A percentile compares a stretch with the other conserved stretches of the same genome.
phyloP scores from a whole-genome alignment of 1,139 yeast species.

The Pichia sp. region DNA sequence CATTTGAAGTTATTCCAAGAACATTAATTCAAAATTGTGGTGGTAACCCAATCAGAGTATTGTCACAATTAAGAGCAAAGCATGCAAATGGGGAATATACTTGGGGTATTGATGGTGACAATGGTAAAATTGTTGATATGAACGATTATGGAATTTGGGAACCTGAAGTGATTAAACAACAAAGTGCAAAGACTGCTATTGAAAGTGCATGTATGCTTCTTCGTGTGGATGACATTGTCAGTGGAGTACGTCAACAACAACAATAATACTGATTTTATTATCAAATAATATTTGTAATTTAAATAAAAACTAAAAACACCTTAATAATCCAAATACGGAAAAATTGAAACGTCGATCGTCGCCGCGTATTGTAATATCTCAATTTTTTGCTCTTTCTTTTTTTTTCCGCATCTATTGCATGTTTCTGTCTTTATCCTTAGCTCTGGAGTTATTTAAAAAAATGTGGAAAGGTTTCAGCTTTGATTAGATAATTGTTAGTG shows the following conservation, averaged over 20 bases:
- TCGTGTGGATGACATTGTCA: slow-evolving; percentile 95
- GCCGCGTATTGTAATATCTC: too few relatives aligned
- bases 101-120: slow-evolving; percentile 91
- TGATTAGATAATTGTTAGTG: too few relatives aligned
- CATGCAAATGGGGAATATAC: slow-evolving; percentile 87
- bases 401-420: too few relatives aligned
- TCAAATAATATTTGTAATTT: too few relatives aligned
- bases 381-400: too few relatives aligned
- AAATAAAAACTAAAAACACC: too few relatives aligned
- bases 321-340: neutral
- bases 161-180: slow-evolving; percentile 96
- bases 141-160: slow-evolving; percentile 96
- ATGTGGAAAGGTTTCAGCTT: too few relatives aligned
- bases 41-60: slow-evolving; percentile 84
- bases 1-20: slow-evolving; percentile 96
- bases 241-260: slow-evolving; percentile 68
- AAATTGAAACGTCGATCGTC: neutral
- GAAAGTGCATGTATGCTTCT: slow-evolving; percentile 93
- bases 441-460: too few relatives aligned
- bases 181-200: slow-evolving; percentile 92
- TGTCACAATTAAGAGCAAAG: slow-evolving; percentile 89
- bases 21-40: slow-evolving; percentile 97
- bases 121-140: slow-evolving; percentile 94
- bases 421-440: too few relatives aligned
- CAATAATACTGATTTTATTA: slow-evolving; percentile 2